Evolutionary conservation across 1,284 basidiomycete species (phyloP), one percentile per base, ranked within the genome.

Genomic region (Cryptococcus sp.): DNA sequence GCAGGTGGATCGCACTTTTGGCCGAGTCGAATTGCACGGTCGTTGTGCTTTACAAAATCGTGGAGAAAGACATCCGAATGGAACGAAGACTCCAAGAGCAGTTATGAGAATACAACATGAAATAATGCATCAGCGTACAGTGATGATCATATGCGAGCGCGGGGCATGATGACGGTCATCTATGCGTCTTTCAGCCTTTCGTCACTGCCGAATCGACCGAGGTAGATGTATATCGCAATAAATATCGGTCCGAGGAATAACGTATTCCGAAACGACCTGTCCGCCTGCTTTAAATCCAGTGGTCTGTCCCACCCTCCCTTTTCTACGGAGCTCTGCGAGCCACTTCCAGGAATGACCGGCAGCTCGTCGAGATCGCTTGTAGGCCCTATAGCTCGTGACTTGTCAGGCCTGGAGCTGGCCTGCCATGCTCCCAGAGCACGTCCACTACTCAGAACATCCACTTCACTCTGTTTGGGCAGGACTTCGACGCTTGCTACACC

Each of bases 401-500:
- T 34, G 29, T 34, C 29, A 34, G 8, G 8, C 29, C 13, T 34
- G 5, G 29, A 10, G 29, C 29, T 34, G 13, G 29, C 29, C 29
- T 34, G 5, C 29, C 29, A 34, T 5, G 29, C 29, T 7, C 29
- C 8, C 29, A 34, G 8, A 34, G 29, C 29, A 7, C 29, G 29
- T 34, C 29, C 29, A 13, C 29, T 34, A 25, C 29, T 23, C 34
- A 45, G 22, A 34, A 46, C 20, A 6, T 44, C 38, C 44, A 63
- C 38, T 29, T 63, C 58, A 8, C 46, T 50, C 13, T 41, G 26
- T 10, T 22, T 26, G n/a, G 50, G 40, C 19, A 61, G 37, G 16
- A 83, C 66, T 66, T 96, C 91, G 0, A 89, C 91, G 58, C 89
- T 87, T 3, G 90, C 83, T 10, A 97, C 91, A 0, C 90, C 92